Evolutionary conservation across 2,329 filamentous ascomycete species (phyloP).

Genomic region (Talaromyces sp.): DNA sequence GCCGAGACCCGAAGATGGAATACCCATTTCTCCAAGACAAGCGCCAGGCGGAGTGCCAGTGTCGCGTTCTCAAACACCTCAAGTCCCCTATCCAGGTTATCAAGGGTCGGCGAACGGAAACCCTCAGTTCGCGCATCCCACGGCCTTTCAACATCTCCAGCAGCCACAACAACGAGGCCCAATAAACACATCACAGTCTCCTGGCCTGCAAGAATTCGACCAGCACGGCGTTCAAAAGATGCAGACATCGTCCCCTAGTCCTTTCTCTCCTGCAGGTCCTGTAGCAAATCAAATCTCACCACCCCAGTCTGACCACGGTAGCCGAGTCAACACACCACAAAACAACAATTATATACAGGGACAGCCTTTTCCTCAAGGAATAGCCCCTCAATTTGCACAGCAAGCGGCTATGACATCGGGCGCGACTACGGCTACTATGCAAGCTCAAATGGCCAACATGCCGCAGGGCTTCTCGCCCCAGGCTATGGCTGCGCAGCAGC

Average conservation of each 20-base stretch:
- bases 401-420: constrained; percentile 39
- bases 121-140: constrained; percentile 57
- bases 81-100: constrained; percentile 68
- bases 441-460: constrained; percentile 50
- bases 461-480: constrained; percentile 52
- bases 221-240: constrained; percentile 71
- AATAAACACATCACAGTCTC: constrained; percentile 82
- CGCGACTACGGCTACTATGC: constrained; percentile 41
- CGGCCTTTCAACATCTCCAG: constrained; percentile 71
- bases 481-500: constrained; percentile 68
- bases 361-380: constrained; percentile 38
- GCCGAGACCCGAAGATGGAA: constrained; percentile 77
- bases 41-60: constrained; percentile 69
- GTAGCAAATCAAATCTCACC: constrained; percentile 71
- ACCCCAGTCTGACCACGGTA: constrained; percentile 68
- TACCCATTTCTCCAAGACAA: constrained; percentile 76
- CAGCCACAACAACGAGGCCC: constrained; percentile 66
- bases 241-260: constrained; percentile 87
- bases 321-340: constrained; percentile 65
- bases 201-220: constrained; percentile 74
- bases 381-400: constrained; percentile 42
- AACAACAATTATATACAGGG: constrained; percentile 64
- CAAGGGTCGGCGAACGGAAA: constrained; percentile 62
- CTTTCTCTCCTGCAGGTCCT: constrained; percentile 74
- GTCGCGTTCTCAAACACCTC: constrained; percentile 89